These are phyloP conservation scores for Gonium pectorale DNA, from an alignment of 139 green algal genomes.

Conservation along the genomic window DNA sequence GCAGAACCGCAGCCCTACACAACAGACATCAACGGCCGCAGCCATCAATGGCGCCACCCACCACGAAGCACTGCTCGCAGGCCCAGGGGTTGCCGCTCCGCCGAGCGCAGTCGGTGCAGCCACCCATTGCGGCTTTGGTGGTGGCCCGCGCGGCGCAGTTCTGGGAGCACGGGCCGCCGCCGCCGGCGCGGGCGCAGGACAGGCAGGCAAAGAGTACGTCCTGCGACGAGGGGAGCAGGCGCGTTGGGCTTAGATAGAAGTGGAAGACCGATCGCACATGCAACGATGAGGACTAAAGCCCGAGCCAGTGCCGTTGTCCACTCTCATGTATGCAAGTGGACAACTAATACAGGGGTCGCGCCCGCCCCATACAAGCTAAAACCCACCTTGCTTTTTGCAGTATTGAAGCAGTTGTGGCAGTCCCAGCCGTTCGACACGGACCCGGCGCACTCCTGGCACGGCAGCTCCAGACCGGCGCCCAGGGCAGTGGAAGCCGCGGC, in stretches of 20 bases:
- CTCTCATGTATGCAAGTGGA: no score
- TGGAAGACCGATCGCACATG: no score
- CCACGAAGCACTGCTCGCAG: conserved; percentile 2
- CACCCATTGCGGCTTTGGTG: not conserved
- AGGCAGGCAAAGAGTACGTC: not conserved
- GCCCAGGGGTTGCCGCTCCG: not conserved
- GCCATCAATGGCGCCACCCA: no score
- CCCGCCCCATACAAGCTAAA: not conserved
- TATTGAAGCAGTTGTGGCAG: conserved; percentile 30
- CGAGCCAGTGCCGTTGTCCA: no score
- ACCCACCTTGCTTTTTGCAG: not conserved
- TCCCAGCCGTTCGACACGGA: not conserved
- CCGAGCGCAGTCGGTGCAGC: not conserved
- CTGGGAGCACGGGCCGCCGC: not conserved
- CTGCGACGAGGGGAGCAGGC: not conserved
- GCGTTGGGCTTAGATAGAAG: not conserved
- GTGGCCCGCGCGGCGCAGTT: conserved; percentile 1
- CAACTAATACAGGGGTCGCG: not conserved
- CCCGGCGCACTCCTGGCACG: not conserved
- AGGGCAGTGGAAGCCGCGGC: not conserved
- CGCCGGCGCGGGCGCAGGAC: not conserved
- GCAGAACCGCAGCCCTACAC: no score
- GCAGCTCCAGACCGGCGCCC: not conserved
- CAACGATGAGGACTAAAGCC: no score
- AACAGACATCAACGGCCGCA: no score